A percentile compares a stretch with the other conserved stretches of the same genome.
Evolutionary conservation across 306 rosid species (phyloP).

Genomic region (Malus sieversii): DNA sequence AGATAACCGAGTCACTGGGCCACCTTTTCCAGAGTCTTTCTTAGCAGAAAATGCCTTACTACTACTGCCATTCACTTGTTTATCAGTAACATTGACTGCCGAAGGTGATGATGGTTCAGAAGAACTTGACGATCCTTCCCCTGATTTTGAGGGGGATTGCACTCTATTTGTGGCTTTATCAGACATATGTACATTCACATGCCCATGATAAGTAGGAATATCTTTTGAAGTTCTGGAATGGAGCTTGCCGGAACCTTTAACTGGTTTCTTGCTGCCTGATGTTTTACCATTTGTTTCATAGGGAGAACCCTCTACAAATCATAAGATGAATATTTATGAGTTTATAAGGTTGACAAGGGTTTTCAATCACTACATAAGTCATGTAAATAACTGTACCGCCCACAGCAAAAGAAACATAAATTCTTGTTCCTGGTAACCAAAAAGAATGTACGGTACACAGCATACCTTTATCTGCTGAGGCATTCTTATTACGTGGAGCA

Average conservation of each 20-base stretch:
- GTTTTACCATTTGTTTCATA: slow-evolving; percentile 26
- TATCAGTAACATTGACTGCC: slow-evolving; percentile 23
- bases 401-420: background rate
- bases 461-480: slow-evolving; percentile 47
- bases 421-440: background rate
- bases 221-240: slow-evolving; percentile 30
- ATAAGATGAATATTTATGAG: slow-evolving; percentile 9
- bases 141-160: slow-evolving; percentile 18
- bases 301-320: slow-evolving; percentile 41
- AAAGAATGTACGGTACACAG: slow-evolving; percentile 3
- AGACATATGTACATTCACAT: slow-evolving; percentile 16
- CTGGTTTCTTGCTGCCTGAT: slow-evolving; percentile 35
- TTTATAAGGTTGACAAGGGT: slow-evolving; percentile 1
- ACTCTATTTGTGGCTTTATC: slow-evolving; percentile 11
- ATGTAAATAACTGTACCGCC: background rate
- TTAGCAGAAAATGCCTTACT: slow-evolving; percentile 15
- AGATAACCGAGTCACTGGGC: slow-evolving; percentile 9
- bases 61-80: slow-evolving; percentile 25
- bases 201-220: slow-evolving; percentile 12
- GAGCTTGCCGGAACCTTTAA: slow-evolving; percentile 15
- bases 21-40: slow-evolving; percentile 22
- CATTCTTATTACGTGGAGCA: slow-evolving; percentile 39
- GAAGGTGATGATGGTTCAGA: slow-evolving; percentile 33
- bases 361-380: background rate
- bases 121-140: slow-evolving; percentile 15